Conservation (phyloP, 495 filamentous ascomycete species). For the Penicillium paradoxum region DNA sequence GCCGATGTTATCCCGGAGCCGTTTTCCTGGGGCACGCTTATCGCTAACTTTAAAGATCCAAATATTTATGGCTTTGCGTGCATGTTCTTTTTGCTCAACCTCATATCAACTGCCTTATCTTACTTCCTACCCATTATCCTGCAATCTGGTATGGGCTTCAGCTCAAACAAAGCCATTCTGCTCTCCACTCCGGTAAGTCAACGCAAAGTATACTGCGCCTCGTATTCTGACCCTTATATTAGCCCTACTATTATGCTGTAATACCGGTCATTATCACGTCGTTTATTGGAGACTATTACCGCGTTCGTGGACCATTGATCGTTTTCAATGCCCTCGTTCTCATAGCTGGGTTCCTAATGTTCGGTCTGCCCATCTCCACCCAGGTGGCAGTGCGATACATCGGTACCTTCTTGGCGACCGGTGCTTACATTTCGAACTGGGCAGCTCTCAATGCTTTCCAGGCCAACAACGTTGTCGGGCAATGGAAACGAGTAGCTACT, state of each 20-base stretch:
- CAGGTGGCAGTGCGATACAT: conserved; percentile 68
- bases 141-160: conserved; percentile 66
- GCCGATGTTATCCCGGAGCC: conserved; percentile 58
- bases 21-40: conserved; percentile 56
- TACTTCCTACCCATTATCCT: conserved; percentile 74
- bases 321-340: conserved; percentile 67
- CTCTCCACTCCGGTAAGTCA: conserved; percentile 58
- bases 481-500: conserved; percentile 73
- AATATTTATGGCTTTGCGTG: conserved; percentile 71
- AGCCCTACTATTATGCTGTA: conserved; percentile 71
- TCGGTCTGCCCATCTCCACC: conserved; percentile 55
- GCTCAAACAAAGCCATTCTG: conserved; percentile 58
- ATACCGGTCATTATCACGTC: conserved; percentile 69
- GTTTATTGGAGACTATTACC: conserved; percentile 59
- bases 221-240: conserved; percentile 1
- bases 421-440: conserved; percentile 77
- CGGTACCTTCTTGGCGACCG: conserved; percentile 70
- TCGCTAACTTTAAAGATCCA: conserved; percentile 56
- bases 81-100: conserved; percentile 70
- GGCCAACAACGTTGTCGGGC: conserved; percentile 64
- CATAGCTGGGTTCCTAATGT: conserved; percentile 68
- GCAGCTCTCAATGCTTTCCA: conserved; percentile 71
- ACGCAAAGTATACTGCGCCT: neutral
- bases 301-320: conserved; percentile 63
- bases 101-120: conserved; percentile 62